These are phyloP conservation scores for Cadophora sp. DNA, from an alignment of 2,329 filamentous ascomycete genomes.

Conservation along the genomic window DNA sequence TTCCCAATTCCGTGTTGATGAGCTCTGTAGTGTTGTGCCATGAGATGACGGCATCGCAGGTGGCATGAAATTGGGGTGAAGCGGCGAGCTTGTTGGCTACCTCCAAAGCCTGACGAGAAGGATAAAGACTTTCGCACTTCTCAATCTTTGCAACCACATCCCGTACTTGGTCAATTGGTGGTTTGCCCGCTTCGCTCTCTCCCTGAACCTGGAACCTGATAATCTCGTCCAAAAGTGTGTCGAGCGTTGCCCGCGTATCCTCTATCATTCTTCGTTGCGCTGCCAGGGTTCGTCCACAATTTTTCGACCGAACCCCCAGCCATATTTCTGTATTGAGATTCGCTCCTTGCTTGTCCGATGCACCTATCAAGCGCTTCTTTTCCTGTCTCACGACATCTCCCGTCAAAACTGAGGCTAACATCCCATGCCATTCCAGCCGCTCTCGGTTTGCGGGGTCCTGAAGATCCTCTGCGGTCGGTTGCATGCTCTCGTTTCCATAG, in stretches of 20 bases:
- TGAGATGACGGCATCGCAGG: constrained; percentile 86
- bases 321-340: constrained; percentile 80
- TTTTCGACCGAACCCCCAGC: constrained; percentile 84
- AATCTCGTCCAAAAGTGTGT: constrained; percentile 82
- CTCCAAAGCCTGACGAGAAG: constrained; percentile 78
- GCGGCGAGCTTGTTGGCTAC: constrained; percentile 77
- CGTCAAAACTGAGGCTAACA: constrained; percentile 93
- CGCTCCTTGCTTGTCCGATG: constrained; percentile 66
- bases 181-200: constrained; percentile 85
- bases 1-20: constrained; percentile 92
- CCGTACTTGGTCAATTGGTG: constrained; percentile 85
- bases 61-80: constrained; percentile 79
- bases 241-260: constrained; percentile 77
- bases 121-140: constrained; percentile 84
- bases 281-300: constrained; percentile 82
- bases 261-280: constrained; percentile 89
- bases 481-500: constrained; percentile 86
- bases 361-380: constrained; percentile 92
- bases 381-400: constrained; percentile 98
- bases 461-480: constrained; percentile 88
- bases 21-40: constrained; percentile 98
- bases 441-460: constrained; percentile 88
- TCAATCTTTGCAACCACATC: constrained; percentile 92
- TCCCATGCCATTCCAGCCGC: constrained; percentile 95
- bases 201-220: constrained; percentile 94